Conservation (phyloP, 2,329 filamentous ascomycete species). For the Diaporthe aspalathi region DNA sequence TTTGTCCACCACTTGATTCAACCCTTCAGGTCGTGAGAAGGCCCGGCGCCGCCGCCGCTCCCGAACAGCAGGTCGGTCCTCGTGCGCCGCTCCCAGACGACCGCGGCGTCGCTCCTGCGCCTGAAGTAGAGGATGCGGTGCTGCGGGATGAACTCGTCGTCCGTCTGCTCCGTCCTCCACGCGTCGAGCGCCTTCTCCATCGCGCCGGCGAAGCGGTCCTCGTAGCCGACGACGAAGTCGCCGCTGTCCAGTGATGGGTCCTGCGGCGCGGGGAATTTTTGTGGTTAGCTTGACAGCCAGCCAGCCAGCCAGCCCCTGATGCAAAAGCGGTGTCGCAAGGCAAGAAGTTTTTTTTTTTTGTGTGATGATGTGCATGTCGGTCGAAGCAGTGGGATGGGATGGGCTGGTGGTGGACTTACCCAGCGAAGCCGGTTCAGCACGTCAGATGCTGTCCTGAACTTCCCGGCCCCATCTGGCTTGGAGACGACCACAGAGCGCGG, state of each 20-base stretch:
- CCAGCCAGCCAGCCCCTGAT: too few relatives aligned
- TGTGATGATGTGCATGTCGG: too few relatives aligned
- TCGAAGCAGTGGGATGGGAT: background rate
- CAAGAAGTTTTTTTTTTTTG: too few relatives aligned
- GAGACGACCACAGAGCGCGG: slow-evolving; percentile 35
- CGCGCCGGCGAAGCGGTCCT: slow-evolving; percentile 68
- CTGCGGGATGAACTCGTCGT: slow-evolving; percentile 75
- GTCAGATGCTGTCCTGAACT: slow-evolving; percentile 67
- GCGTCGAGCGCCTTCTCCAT: slow-evolving; percentile 64
- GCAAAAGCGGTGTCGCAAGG: too few relatives aligned
- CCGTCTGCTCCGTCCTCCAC: slow-evolving; percentile 72
- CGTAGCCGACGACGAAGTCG: slow-evolving; percentile 70
- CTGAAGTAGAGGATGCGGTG: slow-evolving; percentile 73
- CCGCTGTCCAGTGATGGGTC: slow-evolving; percentile 55
- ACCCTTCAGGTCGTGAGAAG: background rate
- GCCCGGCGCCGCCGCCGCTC: slow-evolving; percentile 58
- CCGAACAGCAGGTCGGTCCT: slow-evolving; percentile 68
- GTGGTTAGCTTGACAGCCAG: slow-evolving; percentile 8
- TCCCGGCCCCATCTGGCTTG: slow-evolving; percentile 52
- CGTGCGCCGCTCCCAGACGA: slow-evolving; percentile 68
- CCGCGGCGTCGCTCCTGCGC: slow-evolving; percentile 59
- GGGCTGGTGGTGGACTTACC: slow-evolving; percentile 63
- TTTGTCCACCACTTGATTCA: background rate
- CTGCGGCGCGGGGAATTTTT: background rate
- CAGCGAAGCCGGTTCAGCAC: slow-evolving; percentile 70